Base-by-base conservation (phyloP, 2,329 filamentous ascomycete genomes). In the Pseudocercospora fuligena region DNA sequence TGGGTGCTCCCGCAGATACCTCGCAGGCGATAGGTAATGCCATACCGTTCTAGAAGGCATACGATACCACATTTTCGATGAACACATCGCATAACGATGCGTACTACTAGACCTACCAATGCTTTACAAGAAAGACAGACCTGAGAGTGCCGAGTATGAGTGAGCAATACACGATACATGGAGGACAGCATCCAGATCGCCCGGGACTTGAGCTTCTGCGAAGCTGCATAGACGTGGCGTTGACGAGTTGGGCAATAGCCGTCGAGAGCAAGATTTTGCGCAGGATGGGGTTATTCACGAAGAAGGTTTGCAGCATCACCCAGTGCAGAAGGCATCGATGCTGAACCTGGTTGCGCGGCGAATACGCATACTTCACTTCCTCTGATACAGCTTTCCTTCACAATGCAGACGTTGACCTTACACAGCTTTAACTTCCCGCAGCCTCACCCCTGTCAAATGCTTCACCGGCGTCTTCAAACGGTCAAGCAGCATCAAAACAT, bases 1-100 rank as follows among this genome's bases (percentile, higher is more conserved):
- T 79, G 8, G 76, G 73, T 43, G 72, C 73, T 9, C 77, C 77
- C 7, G 77, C 71, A 36, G 77, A 79, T 60, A 72, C 72, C 2
- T 76, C 74, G n/a, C 66, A 66, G 23, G 64, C 65, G 19, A 69
- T 78, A 40, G 73, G 71, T 51, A 74, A 78, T 70, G 70, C 72
- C 14, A 79, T 79, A 76, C 77, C 77, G 0, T 77, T 78, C 56
- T 78, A 57, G 19, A 40, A 7, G 19, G 8, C 47, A 21, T 27
- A 4, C 3, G 8, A 23, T 7, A 7, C 19, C 46, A 21, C 19
- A 23, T 21, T 25, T 7, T 3, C 46, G 47, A 51, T 9, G 21
- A 12, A 21, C 1, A 25, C 21, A 14, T 14, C n/a, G 40, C 40
- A 43, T 43, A 43, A n/a, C 40, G 40, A 43, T 5, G 40, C 40